Percentiles rank a stretch among this genome's conserved stretches.
Conservation (phyloP, 1,139 yeast species). For the Eremothecium coryli region DNA sequence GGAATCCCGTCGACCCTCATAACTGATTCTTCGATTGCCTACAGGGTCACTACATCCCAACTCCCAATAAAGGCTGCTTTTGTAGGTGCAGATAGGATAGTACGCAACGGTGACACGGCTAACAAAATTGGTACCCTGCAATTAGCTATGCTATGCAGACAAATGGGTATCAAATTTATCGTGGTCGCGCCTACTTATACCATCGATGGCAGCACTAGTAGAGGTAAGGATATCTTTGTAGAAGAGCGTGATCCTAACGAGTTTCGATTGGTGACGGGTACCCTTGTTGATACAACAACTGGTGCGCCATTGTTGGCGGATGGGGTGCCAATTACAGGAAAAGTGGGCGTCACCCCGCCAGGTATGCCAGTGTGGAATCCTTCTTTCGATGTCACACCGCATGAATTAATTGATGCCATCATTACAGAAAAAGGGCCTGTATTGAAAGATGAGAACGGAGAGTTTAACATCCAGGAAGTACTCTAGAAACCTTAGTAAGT, state of each 20-base stretch:
- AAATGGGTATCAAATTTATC: constrained; percentile 56
- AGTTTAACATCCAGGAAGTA: constrained; percentile 43
- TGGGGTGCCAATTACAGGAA: constrained; percentile 38
- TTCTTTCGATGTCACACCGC: constrained; percentile 89
- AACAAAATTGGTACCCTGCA: constrained; percentile 97
- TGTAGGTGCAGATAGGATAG: constrained; percentile 98
- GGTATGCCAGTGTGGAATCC: constrained; percentile 92
- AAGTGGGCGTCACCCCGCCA: constrained; percentile 79
- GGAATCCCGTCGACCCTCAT: constrained; percentile 78
- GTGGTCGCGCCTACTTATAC: constrained; percentile 96
- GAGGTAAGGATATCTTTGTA: constrained; percentile 69
- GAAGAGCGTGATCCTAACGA: constrained; percentile 84
- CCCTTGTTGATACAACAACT: constrained; percentile 32
- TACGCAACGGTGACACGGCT: constrained; percentile 87
- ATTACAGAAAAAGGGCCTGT: constrained; percentile 68
- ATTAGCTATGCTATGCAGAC: constrained; percentile 58
- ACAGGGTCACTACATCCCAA: constrained; percentile 41
- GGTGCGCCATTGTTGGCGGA: constrained; percentile 30
- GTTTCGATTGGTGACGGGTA: constrained; percentile 70
- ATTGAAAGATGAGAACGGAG: constrained; percentile 38
- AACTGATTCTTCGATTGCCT: constrained; percentile 87
- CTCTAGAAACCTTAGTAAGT: too few species aligned
- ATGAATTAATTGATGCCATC: constrained; percentile 70
- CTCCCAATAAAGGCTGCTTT: constrained; percentile 72
- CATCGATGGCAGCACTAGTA: constrained; percentile 55